Conservation (phyloP, 352 stramenopile species). For the Globisporangium cystogenes region DNA sequence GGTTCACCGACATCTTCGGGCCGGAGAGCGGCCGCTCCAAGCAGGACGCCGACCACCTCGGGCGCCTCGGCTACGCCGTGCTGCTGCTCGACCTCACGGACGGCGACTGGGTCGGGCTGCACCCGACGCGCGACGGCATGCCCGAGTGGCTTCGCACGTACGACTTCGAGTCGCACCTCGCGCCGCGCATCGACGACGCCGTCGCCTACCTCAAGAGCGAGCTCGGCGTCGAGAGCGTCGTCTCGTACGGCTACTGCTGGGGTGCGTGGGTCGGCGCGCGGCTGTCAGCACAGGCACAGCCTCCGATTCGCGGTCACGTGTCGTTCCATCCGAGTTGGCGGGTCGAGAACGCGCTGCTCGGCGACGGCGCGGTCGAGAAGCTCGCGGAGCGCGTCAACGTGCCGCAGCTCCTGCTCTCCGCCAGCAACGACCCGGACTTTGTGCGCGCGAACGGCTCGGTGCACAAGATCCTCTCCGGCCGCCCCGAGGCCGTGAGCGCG, state of each 20-base stretch:
- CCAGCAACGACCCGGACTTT: slow-evolving; percentile 35
- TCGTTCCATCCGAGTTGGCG: slow-evolving; percentile 23
- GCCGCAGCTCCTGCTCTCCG: slow-evolving; percentile 37
- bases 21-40: slow-evolving; percentile 16
- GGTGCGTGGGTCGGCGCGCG: slow-evolving; percentile 20
- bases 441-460: slow-evolving; percentile 28
- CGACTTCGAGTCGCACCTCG: too few species aligned
- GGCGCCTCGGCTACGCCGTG: not conserved
- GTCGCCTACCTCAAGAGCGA: slow-evolving; percentile 25
- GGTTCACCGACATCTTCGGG: slow-evolving; percentile 19
- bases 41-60: slow-evolving; percentile 11
- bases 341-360: slow-evolving; percentile 27
- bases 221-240: slow-evolving; percentile 7
- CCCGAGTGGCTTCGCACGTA: too few species aligned
- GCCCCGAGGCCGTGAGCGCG: slow-evolving; percentile 1
- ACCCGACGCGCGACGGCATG: too few species aligned
- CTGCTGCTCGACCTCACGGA: too few species aligned
- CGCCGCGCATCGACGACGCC: slow-evolving; percentile 7
- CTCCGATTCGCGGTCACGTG: slow-evolving; percentile 18
- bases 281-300: slow-evolving; percentile 10
- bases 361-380: slow-evolving; percentile 27
- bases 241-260: slow-evolving; percentile 24
- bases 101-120: too few species aligned
- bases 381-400: slow-evolving; percentile 28
- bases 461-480: slow-evolving; percentile 27